Base-by-base conservation (phyloP, 345 rosid species). In the Limnanthes douglasii region DNA sequence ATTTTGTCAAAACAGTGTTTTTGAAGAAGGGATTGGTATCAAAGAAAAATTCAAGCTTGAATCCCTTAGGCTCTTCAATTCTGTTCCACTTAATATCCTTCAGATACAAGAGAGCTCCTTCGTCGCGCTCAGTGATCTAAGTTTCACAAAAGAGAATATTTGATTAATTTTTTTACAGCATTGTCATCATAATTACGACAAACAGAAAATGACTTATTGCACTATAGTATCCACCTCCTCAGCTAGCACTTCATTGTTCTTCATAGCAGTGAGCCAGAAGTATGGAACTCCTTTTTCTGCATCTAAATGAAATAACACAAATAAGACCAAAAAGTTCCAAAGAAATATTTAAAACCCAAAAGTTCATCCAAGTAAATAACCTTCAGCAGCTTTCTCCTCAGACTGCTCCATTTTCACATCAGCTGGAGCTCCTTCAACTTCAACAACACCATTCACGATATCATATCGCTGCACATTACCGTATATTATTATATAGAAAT, bases 261-360 rank as follows among this genome's bases (percentile, higher is more conserved):
- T 92, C 90, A 92, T 61, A 9, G 96, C 96, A 46, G 21, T 62
- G 11, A 81, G 77, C 99, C 99, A 92, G 55, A 92, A 92, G 27
- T 78, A 73, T 15, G 99, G 99, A 15, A 92, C 96, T 54, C 99
- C 96, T 59, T 78, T 85, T 46, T 69, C 99, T 85, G 73, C 56
- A 55, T 6, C 7, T 21, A 44, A 58, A 33, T 10, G 47, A 1
- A 33, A 34, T 31, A 11, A 32, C 8, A 34, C 35, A 59, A 46
- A 16, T 21, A 25, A 30, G 39, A 43, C 35, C 14, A 30, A 3
- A 26, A 33, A 51, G 17, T n/a, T 21, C 15, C 2, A 23, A 16
- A 21, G 14, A 12, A 18, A 15, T 11, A 14, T 29, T 29, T 24
- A 26, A 5, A 9, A 2, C 17, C 12, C 33, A 30, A 31, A 14